Percentiles rank a stretch among this genome's conserved stretches.
These are phyloP conservation scores for Helotiales sp. DNA, from an alignment of 2,329 filamentous ascomycete species.

Conservation along the genomic window DNA sequence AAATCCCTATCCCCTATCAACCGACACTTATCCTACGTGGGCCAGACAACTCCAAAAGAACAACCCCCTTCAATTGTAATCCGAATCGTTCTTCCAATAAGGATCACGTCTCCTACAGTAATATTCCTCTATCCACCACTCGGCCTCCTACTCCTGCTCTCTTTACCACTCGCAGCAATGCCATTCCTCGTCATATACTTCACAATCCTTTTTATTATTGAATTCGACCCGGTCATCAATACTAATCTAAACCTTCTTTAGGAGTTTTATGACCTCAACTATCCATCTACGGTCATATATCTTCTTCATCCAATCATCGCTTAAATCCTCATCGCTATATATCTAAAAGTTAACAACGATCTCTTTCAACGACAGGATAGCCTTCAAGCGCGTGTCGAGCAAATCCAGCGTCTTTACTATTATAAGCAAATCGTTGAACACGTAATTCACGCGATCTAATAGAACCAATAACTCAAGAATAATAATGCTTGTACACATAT, in stretches of 20 bases:
- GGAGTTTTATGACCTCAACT: slow-evolving; percentile 28
- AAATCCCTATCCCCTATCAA: too few relatives aligned
- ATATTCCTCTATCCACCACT: slow-evolving; percentile 28
- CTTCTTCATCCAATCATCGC: slow-evolving; percentile 20
- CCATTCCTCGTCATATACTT: slow-evolving; percentile 27
- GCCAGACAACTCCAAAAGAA: too few relatives aligned
- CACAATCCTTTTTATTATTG: slow-evolving; percentile 28
- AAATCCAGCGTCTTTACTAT: slow-evolving; percentile 24
- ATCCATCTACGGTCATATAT: slow-evolving; percentile 28
- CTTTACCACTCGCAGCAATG: slow-evolving; percentile 2
- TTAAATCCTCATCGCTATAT: slow-evolving; percentile 19
- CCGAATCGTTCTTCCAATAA: slow-evolving; percentile 32
- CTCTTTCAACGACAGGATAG: slow-evolving; percentile 29
- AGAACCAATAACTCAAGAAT: slow-evolving; percentile 25
- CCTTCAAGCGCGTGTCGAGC: slow-evolving; percentile 29
- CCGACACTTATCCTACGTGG: too few relatives aligned
- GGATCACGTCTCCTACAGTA: slow-evolving; percentile 28
- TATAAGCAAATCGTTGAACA: slow-evolving; percentile 14
- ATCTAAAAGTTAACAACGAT: slow-evolving; percentile 29
- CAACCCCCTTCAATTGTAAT: slow-evolving; percentile 27
- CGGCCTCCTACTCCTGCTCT: slow-evolving; percentile 23
- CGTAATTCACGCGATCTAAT: slow-evolving; percentile 1
- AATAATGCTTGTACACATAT: slow-evolving; percentile 26
- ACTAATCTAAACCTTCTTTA: slow-evolving; percentile 23
- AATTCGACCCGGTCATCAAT: slow-evolving; percentile 24